phyloP scores from a whole-genome alignment of 2,329 filamentous ascomycete species.

The Fusarium keratoplasticum region DNA sequence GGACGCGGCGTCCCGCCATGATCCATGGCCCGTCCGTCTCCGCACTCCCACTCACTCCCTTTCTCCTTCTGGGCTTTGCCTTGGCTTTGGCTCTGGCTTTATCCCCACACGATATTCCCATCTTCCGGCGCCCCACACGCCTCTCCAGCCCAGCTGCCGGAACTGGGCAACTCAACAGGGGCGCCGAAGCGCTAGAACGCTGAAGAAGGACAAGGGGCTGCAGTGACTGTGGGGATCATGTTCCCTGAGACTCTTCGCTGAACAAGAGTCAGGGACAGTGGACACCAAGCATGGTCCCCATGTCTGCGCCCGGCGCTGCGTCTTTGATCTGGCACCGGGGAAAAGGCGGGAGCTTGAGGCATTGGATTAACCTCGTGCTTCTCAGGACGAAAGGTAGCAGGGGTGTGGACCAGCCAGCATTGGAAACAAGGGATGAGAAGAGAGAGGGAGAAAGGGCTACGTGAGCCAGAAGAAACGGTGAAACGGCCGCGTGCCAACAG shows the following conservation, averaged over 20 bases:
- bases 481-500: conserved; percentile 21
- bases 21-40: conserved; percentile 24
- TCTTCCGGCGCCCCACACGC: conserved; percentile 29
- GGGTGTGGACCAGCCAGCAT: not conserved
- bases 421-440: conserved; percentile 15
- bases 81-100: not conserved
- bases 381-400: not conserved
- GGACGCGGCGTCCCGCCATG: conserved; percentile 27
- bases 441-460: not conserved
- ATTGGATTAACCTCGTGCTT: conserved; percentile 10
- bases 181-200: conserved; percentile 14
- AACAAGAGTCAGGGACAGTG: not conserved
- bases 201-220: conserved; percentile 3
- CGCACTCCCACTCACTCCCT: conserved; percentile 12
- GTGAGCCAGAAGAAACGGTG: conserved; percentile 12
- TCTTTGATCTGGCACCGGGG: conserved; percentile 28
- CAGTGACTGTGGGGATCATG: not conserved
- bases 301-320: not conserved
- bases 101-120: conserved; percentile 28
- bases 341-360: conserved; percentile 13
- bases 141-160: conserved; percentile 16
- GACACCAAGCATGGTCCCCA: conserved; percentile 1
- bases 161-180: conserved; percentile 4
- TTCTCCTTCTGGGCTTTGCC: not conserved
- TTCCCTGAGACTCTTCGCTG: not conserved